phyloP scores from a whole-genome alignment of 345 rosid species.

The Sapria himalayana region DNA sequence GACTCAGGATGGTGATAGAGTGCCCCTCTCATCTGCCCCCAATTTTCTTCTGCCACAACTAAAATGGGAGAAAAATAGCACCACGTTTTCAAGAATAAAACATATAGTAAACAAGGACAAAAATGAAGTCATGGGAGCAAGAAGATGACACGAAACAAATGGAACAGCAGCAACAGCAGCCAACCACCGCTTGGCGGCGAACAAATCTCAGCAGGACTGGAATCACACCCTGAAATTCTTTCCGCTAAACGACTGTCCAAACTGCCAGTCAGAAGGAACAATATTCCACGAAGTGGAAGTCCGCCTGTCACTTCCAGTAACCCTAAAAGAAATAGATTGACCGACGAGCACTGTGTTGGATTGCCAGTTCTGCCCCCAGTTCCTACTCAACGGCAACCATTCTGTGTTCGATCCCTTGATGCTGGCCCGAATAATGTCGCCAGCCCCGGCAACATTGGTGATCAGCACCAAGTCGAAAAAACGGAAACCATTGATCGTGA shows the following conservation, averaged over 20 bases:
- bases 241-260: constrained; percentile 60
- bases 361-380: constrained; percentile 73
- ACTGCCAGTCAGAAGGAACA: constrained; percentile 47
- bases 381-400: constrained; percentile 38
- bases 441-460: constrained; percentile 60
- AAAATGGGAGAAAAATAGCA: too few species aligned
- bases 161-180: too few species aligned
- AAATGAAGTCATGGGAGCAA: too few species aligned
- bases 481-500: constrained; percentile 38
- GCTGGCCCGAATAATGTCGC: constrained; percentile 31
- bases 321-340: constrained; percentile 55
- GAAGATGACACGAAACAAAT: too few species aligned
- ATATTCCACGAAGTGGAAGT: constrained; percentile 59
- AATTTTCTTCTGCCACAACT: too few species aligned
- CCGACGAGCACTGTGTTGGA: constrained; percentile 34
- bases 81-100: too few species aligned
- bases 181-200: too few species aligned
- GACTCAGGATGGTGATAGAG: too few species aligned
- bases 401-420: constrained; percentile 37
- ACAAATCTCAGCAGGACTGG: too few species aligned
- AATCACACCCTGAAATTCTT: constrained; percentile 43
- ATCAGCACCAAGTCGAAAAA: constrained; percentile 45
- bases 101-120: too few species aligned
- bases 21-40: too few species aligned
- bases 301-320: constrained; percentile 44